Percentiles rank a stretch among this genome's conserved stretches.
Evolutionary conservation across 1,139 yeast species (phyloP).

Genomic region (Arxiozyma heterogenica): DNA sequence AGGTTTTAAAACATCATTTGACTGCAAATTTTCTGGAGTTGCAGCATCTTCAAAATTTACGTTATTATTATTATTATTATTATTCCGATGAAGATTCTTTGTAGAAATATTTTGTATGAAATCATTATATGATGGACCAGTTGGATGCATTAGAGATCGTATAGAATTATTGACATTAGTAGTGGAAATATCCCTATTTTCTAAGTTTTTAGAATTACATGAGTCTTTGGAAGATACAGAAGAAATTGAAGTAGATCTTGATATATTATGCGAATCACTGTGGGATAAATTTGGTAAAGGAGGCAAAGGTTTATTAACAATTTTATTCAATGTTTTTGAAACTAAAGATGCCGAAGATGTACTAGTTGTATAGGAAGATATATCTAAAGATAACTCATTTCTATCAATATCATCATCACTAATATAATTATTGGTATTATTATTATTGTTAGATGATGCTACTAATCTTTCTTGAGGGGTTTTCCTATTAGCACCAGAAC

Average conservation of each 20-base stretch:
- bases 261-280: not conserved
- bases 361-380: constrained; percentile 6
- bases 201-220: not conserved
- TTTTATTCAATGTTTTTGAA: constrained; percentile 19
- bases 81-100: not conserved
- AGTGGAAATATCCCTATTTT: not conserved
- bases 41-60: not conserved
- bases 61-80: not conserved
- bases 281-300: constrained; percentile 19
- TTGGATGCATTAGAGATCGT: not conserved
- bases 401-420: not conserved
- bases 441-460: not conserved
- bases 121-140: constrained; percentile 2
- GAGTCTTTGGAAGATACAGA: not conserved
- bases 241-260: constrained; percentile 2
- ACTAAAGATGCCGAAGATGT: constrained; percentile 4
- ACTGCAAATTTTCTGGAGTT: not conserved
- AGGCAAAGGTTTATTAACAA: constrained; percentile 28
- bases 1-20: not conserved
- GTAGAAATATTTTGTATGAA: not conserved
- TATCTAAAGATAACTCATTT: not conserved
- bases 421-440: not conserved
- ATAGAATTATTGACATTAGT: not conserved
- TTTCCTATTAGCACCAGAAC: constrained; percentile 21
- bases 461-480: constrained; percentile 3